Evolutionary conservation across 2,329 filamentous ascomycete genomes (phyloP).

Genomic region (Alternaria brassicicola): DNA sequence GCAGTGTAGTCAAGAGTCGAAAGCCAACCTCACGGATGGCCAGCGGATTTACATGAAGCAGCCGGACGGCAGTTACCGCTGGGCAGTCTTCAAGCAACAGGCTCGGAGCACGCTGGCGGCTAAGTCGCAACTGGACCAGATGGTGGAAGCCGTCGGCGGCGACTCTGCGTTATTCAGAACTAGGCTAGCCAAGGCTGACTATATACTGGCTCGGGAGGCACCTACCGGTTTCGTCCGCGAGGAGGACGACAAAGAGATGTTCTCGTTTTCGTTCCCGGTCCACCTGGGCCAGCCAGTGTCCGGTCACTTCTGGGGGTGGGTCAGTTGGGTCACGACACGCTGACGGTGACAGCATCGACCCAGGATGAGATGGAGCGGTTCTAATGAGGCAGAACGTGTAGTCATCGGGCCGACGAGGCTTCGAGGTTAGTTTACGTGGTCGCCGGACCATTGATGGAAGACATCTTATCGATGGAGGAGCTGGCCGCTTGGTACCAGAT

Average conservation of each 20-base stretch:
- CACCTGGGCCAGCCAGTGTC: neutral
- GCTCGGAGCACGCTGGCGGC: neutral
- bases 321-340: neutral
- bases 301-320: neutral
- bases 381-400: neutral
- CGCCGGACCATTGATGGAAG: neutral
- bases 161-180: neutral
- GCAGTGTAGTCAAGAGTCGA: neutral
- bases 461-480: neutral
- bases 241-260: neutral
- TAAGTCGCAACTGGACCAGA: neutral
- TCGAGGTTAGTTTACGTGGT: neutral
- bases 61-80: neutral
- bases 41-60: neutral
- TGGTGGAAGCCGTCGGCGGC: slow-evolving; percentile 1
- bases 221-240: neutral
- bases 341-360: neutral
- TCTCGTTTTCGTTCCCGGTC: neutral
- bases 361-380: neutral
- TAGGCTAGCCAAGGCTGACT: neutral
- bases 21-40: neutral
- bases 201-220: neutral
- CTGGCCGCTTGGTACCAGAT: neutral
- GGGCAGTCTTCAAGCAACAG: neutral
- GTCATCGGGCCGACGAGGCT: neutral